Evolutionary conservation across 1,284 basidiomycete genomes (phyloP).

Genomic region (Blastosporella zonata): DNA sequence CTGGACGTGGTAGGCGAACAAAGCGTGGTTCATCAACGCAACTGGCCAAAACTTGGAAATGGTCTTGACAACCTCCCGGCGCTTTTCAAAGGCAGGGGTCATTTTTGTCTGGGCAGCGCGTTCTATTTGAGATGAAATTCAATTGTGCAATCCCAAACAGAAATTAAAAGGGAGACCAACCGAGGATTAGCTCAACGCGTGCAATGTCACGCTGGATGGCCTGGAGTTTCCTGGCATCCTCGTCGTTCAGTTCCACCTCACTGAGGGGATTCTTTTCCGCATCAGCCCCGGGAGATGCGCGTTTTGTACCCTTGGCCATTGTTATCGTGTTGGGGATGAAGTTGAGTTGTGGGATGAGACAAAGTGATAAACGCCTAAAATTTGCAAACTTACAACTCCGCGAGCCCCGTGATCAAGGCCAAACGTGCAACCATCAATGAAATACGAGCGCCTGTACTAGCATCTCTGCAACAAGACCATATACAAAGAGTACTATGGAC

Average conservation of each 20-base stretch:
- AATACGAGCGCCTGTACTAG: slow-evolving; percentile 1
- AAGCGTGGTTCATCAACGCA: slow-evolving; percentile 66
- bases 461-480: not conserved
- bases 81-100: slow-evolving; percentile 61
- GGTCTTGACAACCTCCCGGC: slow-evolving; percentile 59
- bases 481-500: not conserved
- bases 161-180: slow-evolving; percentile 39
- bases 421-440: slow-evolving; percentile 4
- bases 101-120: slow-evolving; percentile 56
- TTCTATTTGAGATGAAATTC: slow-evolving; percentile 41
- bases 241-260: slow-evolving; percentile 64
- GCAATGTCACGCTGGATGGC: slow-evolving; percentile 61
- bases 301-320: slow-evolving; percentile 62
- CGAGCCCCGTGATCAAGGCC: slow-evolving; percentile 16
- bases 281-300: slow-evolving; percentile 70
- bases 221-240: slow-evolving; percentile 64
- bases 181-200: slow-evolving; percentile 66
- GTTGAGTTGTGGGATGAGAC: slow-evolving; percentile 5
- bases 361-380: slow-evolving; percentile 11
- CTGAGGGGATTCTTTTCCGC: slow-evolving; percentile 64
- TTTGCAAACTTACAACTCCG: slow-evolving; percentile 22
- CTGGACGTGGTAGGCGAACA: slow-evolving; percentile 60
- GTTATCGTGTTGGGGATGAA: slow-evolving; percentile 6
- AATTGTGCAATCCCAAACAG: slow-evolving; percentile 6
- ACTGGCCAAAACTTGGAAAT: slow-evolving; percentile 79